Evolutionary conservation across 495 filamentous ascomycete species (phyloP).

Genomic region (Bombardia bombarda): DNA sequence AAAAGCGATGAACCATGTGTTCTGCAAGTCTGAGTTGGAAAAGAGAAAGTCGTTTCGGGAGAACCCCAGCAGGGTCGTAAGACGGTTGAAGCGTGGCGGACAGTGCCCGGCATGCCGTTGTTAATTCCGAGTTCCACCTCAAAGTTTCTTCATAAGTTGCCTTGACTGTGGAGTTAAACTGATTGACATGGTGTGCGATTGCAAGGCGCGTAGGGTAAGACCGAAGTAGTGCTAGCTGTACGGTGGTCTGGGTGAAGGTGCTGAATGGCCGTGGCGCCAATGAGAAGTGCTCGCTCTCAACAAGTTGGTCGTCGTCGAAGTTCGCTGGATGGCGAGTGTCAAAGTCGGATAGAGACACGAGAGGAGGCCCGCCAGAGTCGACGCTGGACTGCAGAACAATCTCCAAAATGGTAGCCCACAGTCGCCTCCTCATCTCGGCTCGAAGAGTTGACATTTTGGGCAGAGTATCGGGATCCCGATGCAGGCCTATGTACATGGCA

Average conservation of each 20-base stretch:
- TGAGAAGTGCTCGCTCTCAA: constrained; percentile 14
- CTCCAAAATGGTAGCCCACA: constrained; percentile 63
- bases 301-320: constrained; percentile 38
- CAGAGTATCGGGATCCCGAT: constrained; percentile 45
- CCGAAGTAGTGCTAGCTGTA: constrained; percentile 27
- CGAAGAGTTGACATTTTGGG: constrained; percentile 36
- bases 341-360: constrained; percentile 47
- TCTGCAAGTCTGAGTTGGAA: constrained; percentile 32
- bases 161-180: constrained; percentile 19
- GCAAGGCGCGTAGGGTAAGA: constrained; percentile 27
- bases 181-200: constrained; percentile 29
- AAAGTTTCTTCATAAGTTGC: constrained; percentile 30
- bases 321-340: constrained; percentile 50
- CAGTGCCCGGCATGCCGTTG: constrained; percentile 23
- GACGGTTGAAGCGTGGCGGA: constrained; percentile 20
- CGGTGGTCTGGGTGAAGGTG: constrained; percentile 32
- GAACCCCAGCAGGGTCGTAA: constrained; percentile 25
- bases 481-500: constrained; percentile 54
- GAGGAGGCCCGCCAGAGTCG: constrained; percentile 51
- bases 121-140: constrained; percentile 29
- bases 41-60: constrained; percentile 23
- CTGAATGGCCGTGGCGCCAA: constrained; percentile 10
- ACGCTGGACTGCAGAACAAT: constrained; percentile 52
- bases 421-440: constrained; percentile 57
- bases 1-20: constrained; percentile 43